Evolutionary conservation across 2,329 filamentous ascomycete genomes (phyloP), one percentile per base, ranked within the genome.

Genomic region (Ophiocordyceps camponoti-saundersi): DNA sequence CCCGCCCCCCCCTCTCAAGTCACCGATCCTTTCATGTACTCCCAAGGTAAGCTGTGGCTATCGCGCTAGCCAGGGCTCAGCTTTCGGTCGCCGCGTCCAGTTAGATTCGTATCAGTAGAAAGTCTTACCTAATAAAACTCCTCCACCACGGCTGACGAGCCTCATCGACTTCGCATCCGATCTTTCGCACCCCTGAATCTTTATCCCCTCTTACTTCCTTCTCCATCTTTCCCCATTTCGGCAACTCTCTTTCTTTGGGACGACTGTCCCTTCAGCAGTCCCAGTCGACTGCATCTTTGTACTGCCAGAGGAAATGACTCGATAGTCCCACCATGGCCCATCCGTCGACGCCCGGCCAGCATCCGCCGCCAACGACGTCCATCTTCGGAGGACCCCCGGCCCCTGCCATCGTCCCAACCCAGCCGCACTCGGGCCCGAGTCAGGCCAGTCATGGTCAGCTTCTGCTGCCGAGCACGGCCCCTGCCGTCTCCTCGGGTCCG

Each of bases 321-420:
- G 22, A 15, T 49, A 47, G 29, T 21, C 51, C 52, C n/a, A 57
- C 55, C 57, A 71, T 71, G 68, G 55, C 64, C 57, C 59, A 61
- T 62, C 65, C 63, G 59, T 69, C 70, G 20, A 65, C 65, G 52
- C 69, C 70, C 53, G 63, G 59, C 51, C 64, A 65, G 53, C 55
- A 65, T 53, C 53, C 56, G 51, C 54, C 60, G 51, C 59, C 59
- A 54, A 10, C 36, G 16, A 36, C 49, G 29, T 72, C 68, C 52
- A 65, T 73, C 56, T 75, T 73, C 56, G 71, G 70, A 48, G 64
- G 64, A 49, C 60, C 63, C 44, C 55, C 58, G 47, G 48, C 55
- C 50, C 53, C 51, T 47, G 57, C 54, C 50, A 47, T 51, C 48
- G 53, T 52, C 48, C 51, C 52, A 51, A 48, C 53, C 36, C 59